Base-by-base conservation (phyloP, 2,329 filamentous ascomycete genomes). In the Drechmeria coniospora region DNA sequence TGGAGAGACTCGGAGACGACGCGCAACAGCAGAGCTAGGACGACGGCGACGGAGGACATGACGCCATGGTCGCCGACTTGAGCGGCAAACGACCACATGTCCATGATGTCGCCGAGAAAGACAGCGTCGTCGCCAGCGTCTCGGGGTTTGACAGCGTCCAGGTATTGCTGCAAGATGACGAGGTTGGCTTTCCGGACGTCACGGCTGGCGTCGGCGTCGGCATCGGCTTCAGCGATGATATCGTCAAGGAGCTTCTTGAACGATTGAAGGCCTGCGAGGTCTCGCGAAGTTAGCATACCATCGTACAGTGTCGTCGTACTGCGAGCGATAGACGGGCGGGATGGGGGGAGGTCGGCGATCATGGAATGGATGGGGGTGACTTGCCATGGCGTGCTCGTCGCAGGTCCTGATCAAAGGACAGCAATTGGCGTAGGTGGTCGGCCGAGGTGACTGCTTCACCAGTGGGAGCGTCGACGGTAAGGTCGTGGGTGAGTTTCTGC, bases 81-180 rank as follows among this genome's bases (percentile, higher is more conserved):
- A 17, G 74, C 73, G 4, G 80, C 84, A 56, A 80, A 84, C 26
- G 73, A 74, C 87, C 87, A 95, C 33, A 75, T 83, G 42, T 92
- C 79, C 54, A 92, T 79, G 21, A 95, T 57, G 42, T 93, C 82
- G 2, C 67, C 57, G 17, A 95, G 67, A 40, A 76, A 82, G 15
- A 75, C 60, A 6, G 68, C 62, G 31, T 60, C 56, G 30, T 59
- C 51, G 25, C 49, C 46, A 29, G 49, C 45, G 28, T 59, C 53
- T 38, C 52, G 50, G 2, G 68, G 64, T 39, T 61, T 63, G 30
- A 64, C 55, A 6, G 59, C 53, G 25, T 72, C 61, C 26, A 90
- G 67, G 46, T 78, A 90, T 38, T 80, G 71, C 37, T 63, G 63
- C 18, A 87, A 56, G 28, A 87, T 75, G 46, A 55, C 54, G 47